Percentiles rank a stretch among this genome's conserved stretches.
Conservation (phyloP, 495 filamentous ascomycete species). For the Aspergillus asperescens region DNA sequence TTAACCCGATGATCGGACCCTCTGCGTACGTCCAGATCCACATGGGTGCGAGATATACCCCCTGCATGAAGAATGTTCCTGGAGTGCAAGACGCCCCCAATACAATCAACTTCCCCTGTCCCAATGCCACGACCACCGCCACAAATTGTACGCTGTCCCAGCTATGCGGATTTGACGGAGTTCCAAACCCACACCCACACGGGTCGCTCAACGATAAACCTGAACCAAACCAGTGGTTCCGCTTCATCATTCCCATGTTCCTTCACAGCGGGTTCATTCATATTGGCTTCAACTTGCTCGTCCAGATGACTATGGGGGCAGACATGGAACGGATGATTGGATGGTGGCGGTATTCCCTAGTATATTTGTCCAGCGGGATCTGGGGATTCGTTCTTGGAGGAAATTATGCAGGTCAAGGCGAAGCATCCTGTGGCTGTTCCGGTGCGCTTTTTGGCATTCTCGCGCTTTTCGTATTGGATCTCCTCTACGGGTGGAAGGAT, state of each 20-base stretch:
- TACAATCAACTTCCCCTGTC: conserved; percentile 64
- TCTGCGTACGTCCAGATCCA: conserved; percentile 87
- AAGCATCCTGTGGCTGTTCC: conserved; percentile 82
- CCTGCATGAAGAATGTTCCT: conserved; percentile 84
- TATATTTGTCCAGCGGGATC: conserved; percentile 87
- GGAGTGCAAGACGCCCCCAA: conserved; percentile 54
- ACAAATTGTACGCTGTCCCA: conserved; percentile 64
- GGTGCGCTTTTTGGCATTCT: conserved; percentile 88
- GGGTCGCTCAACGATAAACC: conserved; percentile 41
- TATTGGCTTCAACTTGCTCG: conserved; percentile 89
- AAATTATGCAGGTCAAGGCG: conserved; percentile 76
- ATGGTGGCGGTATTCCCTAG: conserved; percentile 73
- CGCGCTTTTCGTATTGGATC: conserved; percentile 78
- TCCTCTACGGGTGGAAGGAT: conserved; percentile 85
- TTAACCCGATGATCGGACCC: conserved; percentile 97
- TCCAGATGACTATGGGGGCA: conserved; percentile 78
- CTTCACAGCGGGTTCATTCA: conserved; percentile 89
- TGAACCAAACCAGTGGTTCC: conserved; percentile 87
- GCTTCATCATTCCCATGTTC: conserved; percentile 95
- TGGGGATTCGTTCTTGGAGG: conserved; percentile 95
- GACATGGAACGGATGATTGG: conserved; percentile 92
- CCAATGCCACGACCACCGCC: conserved; percentile 59
- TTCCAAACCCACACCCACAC: conserved; percentile 51
- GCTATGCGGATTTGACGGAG: conserved; percentile 74
- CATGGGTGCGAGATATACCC: conserved; percentile 89